A percentile compares a stretch with the other conserved stretches of the same genome.
Evolutionary conservation across 441 rosid genomes (phyloP).

Genomic region (Gossypium schwendimanii): DNA sequence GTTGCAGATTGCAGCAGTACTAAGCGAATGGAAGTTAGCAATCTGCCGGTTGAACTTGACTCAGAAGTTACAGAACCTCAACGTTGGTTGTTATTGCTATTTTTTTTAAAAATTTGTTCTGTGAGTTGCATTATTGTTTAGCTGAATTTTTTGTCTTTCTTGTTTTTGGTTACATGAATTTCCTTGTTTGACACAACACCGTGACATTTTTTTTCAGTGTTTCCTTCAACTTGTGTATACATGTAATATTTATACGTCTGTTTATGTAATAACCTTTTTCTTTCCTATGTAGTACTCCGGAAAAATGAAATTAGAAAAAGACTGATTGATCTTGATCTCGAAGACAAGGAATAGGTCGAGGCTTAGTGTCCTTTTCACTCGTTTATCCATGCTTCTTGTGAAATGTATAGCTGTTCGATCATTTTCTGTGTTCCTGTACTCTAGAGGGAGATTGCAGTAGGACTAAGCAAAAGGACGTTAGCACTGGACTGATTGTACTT

Average conservation of each 20-base stretch:
- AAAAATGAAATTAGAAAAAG: neutral
- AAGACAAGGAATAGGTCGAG: neutral
- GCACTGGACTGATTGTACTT: neutral
- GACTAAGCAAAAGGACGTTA: neutral
- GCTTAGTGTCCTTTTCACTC: constrained; percentile 7
- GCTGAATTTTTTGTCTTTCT: too few relatives aligned
- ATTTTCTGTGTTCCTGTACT: neutral
- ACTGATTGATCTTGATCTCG: constrained; percentile 4
- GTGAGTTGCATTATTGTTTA: too few relatives aligned
- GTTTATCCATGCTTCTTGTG: neutral
- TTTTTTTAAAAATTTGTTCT: too few relatives aligned
- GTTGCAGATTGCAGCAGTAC: neutral
- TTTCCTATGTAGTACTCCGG: neutral
- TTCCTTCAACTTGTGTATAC: neutral
- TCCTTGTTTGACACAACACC: too few relatives aligned
- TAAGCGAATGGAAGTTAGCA: neutral
- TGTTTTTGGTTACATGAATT: too few relatives aligned
- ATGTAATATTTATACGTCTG: neutral
- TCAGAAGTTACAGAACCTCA: neutral
- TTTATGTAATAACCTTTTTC: neutral
- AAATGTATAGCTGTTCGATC: neutral
- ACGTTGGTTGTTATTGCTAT: neutral
- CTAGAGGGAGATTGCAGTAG: neutral
- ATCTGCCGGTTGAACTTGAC: neutral
- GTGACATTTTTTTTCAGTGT: too few relatives aligned